These are phyloP conservation scores for Elongisporangium undulatum DNA, from an alignment of 352 stramenopile genomes.

Conservation along the genomic window DNA sequence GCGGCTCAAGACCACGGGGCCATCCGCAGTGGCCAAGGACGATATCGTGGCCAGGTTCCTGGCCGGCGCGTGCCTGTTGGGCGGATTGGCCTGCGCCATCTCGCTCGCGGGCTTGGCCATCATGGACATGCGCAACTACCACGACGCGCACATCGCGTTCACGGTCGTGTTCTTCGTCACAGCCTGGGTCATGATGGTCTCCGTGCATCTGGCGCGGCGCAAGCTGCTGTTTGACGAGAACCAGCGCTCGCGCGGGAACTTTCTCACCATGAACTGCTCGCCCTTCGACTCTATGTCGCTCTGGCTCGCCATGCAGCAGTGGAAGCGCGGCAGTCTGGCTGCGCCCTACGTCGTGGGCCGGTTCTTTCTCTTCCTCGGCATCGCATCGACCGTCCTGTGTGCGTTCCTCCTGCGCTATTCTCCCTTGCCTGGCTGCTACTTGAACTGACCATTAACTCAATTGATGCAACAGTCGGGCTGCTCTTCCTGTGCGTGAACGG, in stretches of 20 bases:
- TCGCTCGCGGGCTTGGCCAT: slow-evolving; percentile 67
- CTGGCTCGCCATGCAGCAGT: slow-evolving; percentile 37
- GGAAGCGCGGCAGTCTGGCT: slow-evolving; percentile 42
- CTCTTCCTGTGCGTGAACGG: slow-evolving; percentile 82
- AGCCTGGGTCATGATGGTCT: slow-evolving; percentile 63
- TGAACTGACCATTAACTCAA: too few relatives aligned
- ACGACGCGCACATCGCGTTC: slow-evolving; percentile 66
- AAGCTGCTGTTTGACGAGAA: slow-evolving; percentile 32
- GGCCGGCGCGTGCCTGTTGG: slow-evolving; percentile 14
- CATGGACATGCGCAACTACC: slow-evolving; percentile 71
- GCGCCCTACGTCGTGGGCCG: slow-evolving; percentile 47
- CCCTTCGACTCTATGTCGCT: slow-evolving; percentile 15
- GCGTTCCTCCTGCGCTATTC: slow-evolving; percentile 13
- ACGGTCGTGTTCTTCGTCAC: slow-evolving; percentile 76
- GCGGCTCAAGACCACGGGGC: slow-evolving; percentile 18
- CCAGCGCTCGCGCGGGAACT: not conserved
- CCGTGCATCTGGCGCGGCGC: slow-evolving; percentile 43
- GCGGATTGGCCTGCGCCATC: slow-evolving; percentile 23
- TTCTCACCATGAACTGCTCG: slow-evolving; percentile 5
- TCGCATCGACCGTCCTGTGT: slow-evolving; percentile 68
- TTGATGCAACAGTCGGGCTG: slow-evolving; percentile 71
- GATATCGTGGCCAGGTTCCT: not conserved
- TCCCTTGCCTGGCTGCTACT: not conserved
- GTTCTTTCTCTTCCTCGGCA: slow-evolving; percentile 36
- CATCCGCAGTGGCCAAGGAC: not conserved